Evolutionary conservation across 352 stramenopile genomes (phyloP).

Genomic region (Phytophthora sojae): DNA sequence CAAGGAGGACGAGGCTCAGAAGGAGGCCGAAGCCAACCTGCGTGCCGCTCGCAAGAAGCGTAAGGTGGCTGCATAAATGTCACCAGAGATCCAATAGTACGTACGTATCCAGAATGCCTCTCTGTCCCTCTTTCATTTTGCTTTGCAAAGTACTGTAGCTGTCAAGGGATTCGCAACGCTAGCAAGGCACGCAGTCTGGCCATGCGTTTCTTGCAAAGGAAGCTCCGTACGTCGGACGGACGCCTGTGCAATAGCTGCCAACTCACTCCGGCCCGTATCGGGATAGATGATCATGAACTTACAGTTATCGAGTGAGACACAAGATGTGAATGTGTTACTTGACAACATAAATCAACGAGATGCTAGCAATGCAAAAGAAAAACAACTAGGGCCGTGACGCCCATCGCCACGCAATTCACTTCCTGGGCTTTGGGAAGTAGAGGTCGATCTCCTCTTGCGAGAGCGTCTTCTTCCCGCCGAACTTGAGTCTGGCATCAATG

Average conservation of each 20-base stretch:
- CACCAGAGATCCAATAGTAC: slow-evolving; percentile 16
- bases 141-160: no score
- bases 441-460: background rate
- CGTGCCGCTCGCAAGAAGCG: slow-evolving; percentile 41
- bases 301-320: no score
- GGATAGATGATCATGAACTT: no score
- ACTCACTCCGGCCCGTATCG: no score
- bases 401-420: background rate
- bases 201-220: no score
- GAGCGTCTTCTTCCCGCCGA: background rate
- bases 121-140: background rate
- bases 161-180: no score
- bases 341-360: background rate
- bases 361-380: background rate
- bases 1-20: slow-evolving; percentile 25
- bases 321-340: background rate
- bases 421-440: background rate
- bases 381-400: background rate
- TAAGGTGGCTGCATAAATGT: slow-evolving; percentile 37
- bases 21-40: slow-evolving; percentile 40
- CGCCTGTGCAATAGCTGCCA: no score
- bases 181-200: no score
- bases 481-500: background rate
- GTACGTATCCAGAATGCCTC: slow-evolving; percentile 3
- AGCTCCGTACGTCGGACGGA: no score